phyloP scores from a whole-genome alignment of 768 basidiomycete genomes.

The Pleurotus pulmonarius region DNA sequence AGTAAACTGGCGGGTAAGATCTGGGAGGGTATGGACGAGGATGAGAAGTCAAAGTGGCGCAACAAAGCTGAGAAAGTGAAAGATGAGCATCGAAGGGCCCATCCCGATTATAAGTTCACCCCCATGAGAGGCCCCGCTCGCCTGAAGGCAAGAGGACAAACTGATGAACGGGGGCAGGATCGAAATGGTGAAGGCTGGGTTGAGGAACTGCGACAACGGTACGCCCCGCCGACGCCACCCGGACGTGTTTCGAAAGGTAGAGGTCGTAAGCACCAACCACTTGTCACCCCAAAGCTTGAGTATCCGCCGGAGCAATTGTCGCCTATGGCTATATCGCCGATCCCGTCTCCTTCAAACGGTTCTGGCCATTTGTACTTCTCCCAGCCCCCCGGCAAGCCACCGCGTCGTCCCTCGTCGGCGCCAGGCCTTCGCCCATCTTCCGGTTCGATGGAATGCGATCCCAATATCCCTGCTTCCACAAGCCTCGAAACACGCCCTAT shows the following conservation, averaged over 20 bases:
- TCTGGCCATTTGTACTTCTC: neutral
- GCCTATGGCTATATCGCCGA: neutral
- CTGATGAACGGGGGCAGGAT: constrained; percentile 11
- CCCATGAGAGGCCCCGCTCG: constrained; percentile 38
- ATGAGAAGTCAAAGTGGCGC: constrained; percentile 44
- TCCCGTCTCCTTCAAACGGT: neutral
- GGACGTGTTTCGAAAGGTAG: neutral
- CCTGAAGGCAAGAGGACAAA: constrained; percentile 24
- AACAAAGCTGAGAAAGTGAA: constrained; percentile 44
- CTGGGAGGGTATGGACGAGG: constrained; percentile 56
- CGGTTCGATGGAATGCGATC: constrained; percentile 11
- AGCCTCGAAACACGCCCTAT: constrained; percentile 8
- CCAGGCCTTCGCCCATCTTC: constrained; percentile 9
- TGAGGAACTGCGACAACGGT: constrained; percentile 10
- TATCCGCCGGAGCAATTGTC: neutral
- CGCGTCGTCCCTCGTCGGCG: constrained; percentile 3
- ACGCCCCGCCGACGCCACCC: neutral
- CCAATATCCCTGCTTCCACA: constrained; percentile 13
- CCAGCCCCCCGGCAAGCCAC: neutral
- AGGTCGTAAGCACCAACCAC: neutral
- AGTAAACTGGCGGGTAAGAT: constrained; percentile 64
- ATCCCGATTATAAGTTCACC: constrained; percentile 63
- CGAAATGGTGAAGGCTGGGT: constrained; percentile 23
- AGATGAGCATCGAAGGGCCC: constrained; percentile 39
- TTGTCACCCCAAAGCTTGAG: neutral